These are phyloP conservation scores for Syzygium grande DNA, from an alignment of 345 rosid species.

Conservation along the genomic window DNA sequence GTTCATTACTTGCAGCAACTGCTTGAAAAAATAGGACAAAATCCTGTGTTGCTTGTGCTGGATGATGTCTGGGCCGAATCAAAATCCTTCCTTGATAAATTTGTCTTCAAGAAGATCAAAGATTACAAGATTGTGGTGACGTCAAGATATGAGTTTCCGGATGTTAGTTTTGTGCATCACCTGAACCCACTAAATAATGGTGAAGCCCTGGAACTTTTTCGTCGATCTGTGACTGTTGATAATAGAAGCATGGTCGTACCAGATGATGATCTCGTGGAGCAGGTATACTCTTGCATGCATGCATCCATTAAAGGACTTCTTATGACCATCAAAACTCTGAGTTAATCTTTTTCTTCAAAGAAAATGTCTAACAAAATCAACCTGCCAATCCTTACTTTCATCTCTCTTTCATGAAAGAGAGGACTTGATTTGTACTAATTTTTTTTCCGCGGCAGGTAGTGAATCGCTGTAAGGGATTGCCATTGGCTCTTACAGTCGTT, in stretches of 20 bases:
- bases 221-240: constrained; percentile 3
- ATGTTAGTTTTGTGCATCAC: not conserved
- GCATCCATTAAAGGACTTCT: rapidly evolving
- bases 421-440: rapidly evolving
- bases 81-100: not conserved
- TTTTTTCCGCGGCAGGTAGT: constrained; percentile 20
- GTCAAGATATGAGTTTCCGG: constrained; percentile 4
- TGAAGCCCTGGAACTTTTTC: constrained; percentile 32
- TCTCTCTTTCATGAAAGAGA: not conserved
- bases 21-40: not conserved
- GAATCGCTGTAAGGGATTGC: constrained; percentile 41
- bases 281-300: not conserved
- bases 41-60: constrained; percentile 16
- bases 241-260: not conserved
- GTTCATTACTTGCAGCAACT: not conserved
- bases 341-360: not conserved
- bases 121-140: constrained; percentile 17
- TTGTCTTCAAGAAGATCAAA: not conserved
- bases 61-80: constrained; percentile 16
- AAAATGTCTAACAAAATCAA: rapidly evolving
- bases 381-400: not conserved
- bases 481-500: constrained; percentile 40
- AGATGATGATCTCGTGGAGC: constrained; percentile 14
- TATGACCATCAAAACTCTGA: not conserved
- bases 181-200: constrained; percentile 15